Percentiles rank a stretch among this genome's conserved stretches.
Conservation (phyloP, 305 asterid species). For the Fraxinus angustifolia region DNA sequence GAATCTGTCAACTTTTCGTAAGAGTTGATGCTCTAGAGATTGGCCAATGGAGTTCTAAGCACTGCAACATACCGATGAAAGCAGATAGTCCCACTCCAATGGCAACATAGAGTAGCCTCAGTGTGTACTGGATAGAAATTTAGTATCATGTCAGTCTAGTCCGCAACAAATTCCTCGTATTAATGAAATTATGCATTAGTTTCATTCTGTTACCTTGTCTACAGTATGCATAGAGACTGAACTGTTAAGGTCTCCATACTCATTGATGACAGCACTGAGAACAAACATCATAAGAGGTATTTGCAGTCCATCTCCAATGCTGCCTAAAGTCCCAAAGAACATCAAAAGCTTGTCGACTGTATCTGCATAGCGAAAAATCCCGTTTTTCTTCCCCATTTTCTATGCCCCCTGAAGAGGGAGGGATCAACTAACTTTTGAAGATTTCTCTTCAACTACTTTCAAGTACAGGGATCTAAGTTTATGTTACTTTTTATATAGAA, state of each 20-base stretch:
- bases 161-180: neutral
- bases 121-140: slow-evolving; percentile 46
- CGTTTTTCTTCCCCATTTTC: slow-evolving; percentile 50
- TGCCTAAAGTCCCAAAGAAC: slow-evolving; percentile 67
- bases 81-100: slow-evolving; percentile 74
- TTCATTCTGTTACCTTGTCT: slow-evolving; percentile 45
- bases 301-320: slow-evolving; percentile 88
- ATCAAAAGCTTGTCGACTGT: slow-evolving; percentile 56
- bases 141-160: neutral
- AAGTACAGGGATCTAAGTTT: neutral
- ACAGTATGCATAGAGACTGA: slow-evolving; percentile 37
- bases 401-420: slow-evolving; percentile 18
- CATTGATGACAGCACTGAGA: slow-evolving; percentile 66
- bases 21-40: neutral
- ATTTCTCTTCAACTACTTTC: slow-evolving; percentile 5
- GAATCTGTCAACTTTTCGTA: no score
- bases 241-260: slow-evolving; percentile 41
- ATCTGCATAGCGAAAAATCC: slow-evolving; percentile 78
- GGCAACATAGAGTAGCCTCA: slow-evolving; percentile 77
- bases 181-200: neutral
- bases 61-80: slow-evolving; percentile 52
- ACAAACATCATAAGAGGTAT: slow-evolving; percentile 78
- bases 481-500: slow-evolving; percentile 20
- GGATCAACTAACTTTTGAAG: slow-evolving; percentile 14
- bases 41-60: neutral